Conservation (phyloP, 805 yeast genomes). For the Candida sithepensis region DNA sequence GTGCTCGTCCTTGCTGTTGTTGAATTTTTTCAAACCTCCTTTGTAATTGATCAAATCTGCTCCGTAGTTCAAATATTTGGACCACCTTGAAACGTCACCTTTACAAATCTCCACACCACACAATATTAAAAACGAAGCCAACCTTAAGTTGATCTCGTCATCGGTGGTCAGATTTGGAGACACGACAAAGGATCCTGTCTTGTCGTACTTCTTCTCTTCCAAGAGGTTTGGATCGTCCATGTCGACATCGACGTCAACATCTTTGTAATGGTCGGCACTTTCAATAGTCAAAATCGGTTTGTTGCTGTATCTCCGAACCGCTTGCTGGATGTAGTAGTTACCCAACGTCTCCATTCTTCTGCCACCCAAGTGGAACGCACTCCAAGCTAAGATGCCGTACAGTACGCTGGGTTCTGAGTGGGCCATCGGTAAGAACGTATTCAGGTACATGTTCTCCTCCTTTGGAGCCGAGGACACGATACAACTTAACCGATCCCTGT, state of each 20-base stretch:
- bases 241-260: slow-evolving; percentile 25
- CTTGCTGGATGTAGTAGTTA: slow-evolving; percentile 41
- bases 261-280: slow-evolving; percentile 10
- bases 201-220: slow-evolving; percentile 8
- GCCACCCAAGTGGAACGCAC: slow-evolving; percentile 49
- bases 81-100: slow-evolving; percentile 80
- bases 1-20: slow-evolving; percentile 54
- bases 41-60: slow-evolving; percentile 55
- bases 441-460: slow-evolving; percentile 47
- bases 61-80: slow-evolving; percentile 60
- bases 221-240: slow-evolving; percentile 19
- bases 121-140: slow-evolving; percentile 65
- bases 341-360: slow-evolving; percentile 44
- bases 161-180: slow-evolving; percentile 23
- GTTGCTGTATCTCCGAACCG: slow-evolving; percentile 39
- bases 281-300: slow-evolving; percentile 28
- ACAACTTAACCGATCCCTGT: slow-evolving; percentile 40
- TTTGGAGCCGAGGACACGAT: slow-evolving; percentile 47
- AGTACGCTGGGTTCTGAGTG: slow-evolving; percentile 48
- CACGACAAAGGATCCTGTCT: slow-evolving; percentile 2
- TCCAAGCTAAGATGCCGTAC: slow-evolving; percentile 52
- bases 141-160: slow-evolving; percentile 37
- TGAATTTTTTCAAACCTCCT: slow-evolving; percentile 58
- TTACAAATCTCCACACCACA: slow-evolving; percentile 81
- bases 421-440: slow-evolving; percentile 53